Evolutionary conservation across 805 yeast genomes (phyloP), one percentile per base, ranked within the genome.

Genomic region (Hanseniaspora lindneri): DNA sequence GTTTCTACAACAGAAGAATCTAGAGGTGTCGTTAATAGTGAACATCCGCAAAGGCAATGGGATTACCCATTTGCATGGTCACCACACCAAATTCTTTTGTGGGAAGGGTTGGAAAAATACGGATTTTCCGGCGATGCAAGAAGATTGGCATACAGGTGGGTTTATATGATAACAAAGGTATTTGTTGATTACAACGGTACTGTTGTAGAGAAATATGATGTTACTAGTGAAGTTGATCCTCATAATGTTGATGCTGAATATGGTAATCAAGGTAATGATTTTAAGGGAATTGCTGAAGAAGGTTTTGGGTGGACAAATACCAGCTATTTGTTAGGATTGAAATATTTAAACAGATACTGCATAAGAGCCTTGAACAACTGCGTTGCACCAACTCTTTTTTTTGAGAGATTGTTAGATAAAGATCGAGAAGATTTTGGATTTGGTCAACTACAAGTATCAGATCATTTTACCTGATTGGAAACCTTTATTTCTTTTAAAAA

Each of bases 231-330:
- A 2, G 76, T 79, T 2, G 87, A 80, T 56, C 94, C 96, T 1
- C 96, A 89, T 61, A 75, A 79, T 53, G 96, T 92, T 21, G 86
- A 81, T 54, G 97, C 96, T 0, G 96, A 89, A 62, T 89, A 89
- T 64, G 98, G 98, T 20, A 89, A 89, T 61, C 97, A 92, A 65
- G 98, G 98, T 9, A 72, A 84, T 1, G 94, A 81, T 53, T 84
- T 87, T 60, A 82, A 83, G 61, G 95, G 95, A 41, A 96, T 83
- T 36, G 94, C 95, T 0, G 80, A 83, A 7, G 96, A 92, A 65
- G 98, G 98, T 1, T 89, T 89, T 64, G 98, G 97, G 1, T 89
- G 98, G 98, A 96, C 89, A 44, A 89, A 89, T 66, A 82, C 97
- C 5, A 79, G 92, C 56, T 87, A 76, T 63, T 58, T 81, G 24